Base-by-base conservation (phyloP, 2,329 filamentous ascomycete genomes). In the Lasiodiplodia citricola region DNA sequence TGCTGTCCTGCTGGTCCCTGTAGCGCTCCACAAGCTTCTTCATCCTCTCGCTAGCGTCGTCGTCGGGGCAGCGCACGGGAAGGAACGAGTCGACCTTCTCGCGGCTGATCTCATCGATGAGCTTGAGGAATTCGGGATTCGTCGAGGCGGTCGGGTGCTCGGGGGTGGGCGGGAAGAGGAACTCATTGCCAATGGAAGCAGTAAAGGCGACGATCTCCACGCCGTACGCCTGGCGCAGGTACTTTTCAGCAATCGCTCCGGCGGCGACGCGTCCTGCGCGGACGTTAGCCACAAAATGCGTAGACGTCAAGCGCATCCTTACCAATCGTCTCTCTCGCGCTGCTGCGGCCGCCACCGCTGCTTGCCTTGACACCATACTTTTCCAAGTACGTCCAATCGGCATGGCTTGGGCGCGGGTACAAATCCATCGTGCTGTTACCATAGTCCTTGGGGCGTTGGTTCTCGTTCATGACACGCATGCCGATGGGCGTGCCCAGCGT, bases 341-440 rank as follows among this genome's bases (percentile, higher is more conserved):
- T 94, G 79, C 91, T 94, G 71, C 96, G 88, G 66, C 96, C 95
- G 74, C 96, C 95, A 69, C 96, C 95, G 70, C 90, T 94, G 79
- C 89, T 92, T 47, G 96, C 94, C 85, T 96, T 96, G 74, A 96
- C 90, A 68, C 95, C 95, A 80, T 99, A 99, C 84, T 98, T 98
- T 81, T 97, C 92, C 70, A 97, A 86, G 83, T 98, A 98, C 70
- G 96, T 98, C 88, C 92, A 97, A 82, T 98, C 95, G 70, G 96
- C 95, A 82, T 98, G 96, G 78, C 90, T 93, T 44, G 95, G 96
- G 64, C 96, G 88, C 4, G 96, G 96, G 86, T 91, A 98, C 71
- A 90, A 83, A 81, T 98, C 93, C 88, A 97, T 97, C 37, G 94
- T 97, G 78, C 89, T 88, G 82, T 89, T 88, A 68, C 92, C 92